Conservation (phyloP, 441 rosid genomes). For the Aleurites moluccanus region DNA sequence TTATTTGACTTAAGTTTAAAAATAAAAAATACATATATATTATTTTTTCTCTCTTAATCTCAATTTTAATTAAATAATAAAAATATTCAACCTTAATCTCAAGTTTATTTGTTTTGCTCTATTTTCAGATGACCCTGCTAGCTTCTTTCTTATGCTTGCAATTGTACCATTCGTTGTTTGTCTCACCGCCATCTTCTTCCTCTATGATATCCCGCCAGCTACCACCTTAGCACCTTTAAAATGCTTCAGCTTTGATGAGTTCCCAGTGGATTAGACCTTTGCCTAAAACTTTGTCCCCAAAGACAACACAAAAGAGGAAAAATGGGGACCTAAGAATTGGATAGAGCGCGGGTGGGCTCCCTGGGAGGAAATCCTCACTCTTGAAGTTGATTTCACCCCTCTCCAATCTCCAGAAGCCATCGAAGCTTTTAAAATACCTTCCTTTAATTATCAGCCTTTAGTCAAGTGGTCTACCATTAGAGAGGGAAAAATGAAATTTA, state of each 20-base stretch:
- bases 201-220: slow-evolving; percentile 63
- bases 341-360: slow-evolving; percentile 95
- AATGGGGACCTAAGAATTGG: slow-evolving; percentile 87
- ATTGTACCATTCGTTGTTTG: slow-evolving; percentile 65
- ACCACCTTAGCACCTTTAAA: slow-evolving; percentile 26
- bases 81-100: no score
- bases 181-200: slow-evolving; percentile 48
- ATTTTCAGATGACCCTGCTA: slow-evolving; percentile 52
- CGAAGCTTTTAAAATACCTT: slow-evolving; percentile 82
- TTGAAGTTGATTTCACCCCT: slow-evolving; percentile 88
- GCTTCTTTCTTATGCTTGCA: slow-evolving; percentile 67
- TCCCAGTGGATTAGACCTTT: slow-evolving; percentile 90
- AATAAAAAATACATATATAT: no score
- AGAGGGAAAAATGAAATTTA: no score
- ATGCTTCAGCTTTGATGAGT: slow-evolving; percentile 72
- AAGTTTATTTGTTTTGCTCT: slow-evolving; percentile 69
- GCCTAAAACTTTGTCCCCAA: slow-evolving; percentile 62
- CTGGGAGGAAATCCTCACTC: slow-evolving; percentile 89
- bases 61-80: no score
- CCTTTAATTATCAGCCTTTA: slow-evolving; percentile 65
- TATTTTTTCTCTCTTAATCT: no score
- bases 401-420: slow-evolving; percentile 80
- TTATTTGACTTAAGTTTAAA: no score
- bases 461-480: no score
- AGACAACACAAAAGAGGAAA: slow-evolving; percentile 76